These are phyloP conservation scores for Afroboletus lepidellus DNA, from an alignment of 1,284 basidiomycete genomes.

Conservation along the genomic window DNA sequence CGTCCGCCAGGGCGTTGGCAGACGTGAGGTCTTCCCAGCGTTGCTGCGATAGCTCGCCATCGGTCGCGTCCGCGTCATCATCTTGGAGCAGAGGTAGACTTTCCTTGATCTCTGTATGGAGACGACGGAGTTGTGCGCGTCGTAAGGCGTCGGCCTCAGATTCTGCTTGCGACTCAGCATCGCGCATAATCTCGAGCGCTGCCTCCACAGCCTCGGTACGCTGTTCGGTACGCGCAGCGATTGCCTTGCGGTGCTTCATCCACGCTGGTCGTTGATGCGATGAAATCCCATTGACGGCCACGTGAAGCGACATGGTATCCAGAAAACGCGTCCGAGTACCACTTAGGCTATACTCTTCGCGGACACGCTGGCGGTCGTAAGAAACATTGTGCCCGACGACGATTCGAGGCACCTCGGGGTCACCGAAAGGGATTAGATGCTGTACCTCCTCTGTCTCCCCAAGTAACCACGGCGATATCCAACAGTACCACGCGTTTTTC, in stretches of 20 bases:
- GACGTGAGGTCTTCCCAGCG: constrained; percentile 95
- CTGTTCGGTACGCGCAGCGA: constrained; percentile 50
- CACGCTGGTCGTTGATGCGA: constrained; percentile 94
- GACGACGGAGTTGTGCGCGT: constrained; percentile 41
- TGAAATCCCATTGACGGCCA: constrained; percentile 93
- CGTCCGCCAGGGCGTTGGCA: constrained; percentile 89
- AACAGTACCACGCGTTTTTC: constrained; percentile 87
- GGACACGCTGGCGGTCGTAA: constrained; percentile 85
- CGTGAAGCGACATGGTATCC: constrained; percentile 95
- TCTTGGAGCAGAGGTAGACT: constrained; percentile 39
- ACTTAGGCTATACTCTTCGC: constrained; percentile 81
- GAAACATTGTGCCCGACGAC: constrained; percentile 95
- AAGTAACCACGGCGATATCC: constrained; percentile 94
- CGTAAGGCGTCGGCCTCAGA: constrained; percentile 37
- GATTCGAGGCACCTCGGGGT: constrained; percentile 52
- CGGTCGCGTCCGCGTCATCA: constrained; percentile 40
- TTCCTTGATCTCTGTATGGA: constrained; percentile 48
- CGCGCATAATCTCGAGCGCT: constrained; percentile 48
- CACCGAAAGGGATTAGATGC: constrained; percentile 79
- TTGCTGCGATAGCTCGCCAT: constrained; percentile 44
- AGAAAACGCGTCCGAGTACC: constrained; percentile 80
- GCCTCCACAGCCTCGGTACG: constrained; percentile 60
- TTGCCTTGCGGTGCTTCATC: constrained; percentile 78
- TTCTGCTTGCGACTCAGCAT: constrained; percentile 47
- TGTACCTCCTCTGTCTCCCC: constrained; percentile 58